Evolutionary conservation across 768 basidiomycete species (phyloP), one percentile per base, ranked within the genome.

Genomic region (Macrocybe gigantea): DNA sequence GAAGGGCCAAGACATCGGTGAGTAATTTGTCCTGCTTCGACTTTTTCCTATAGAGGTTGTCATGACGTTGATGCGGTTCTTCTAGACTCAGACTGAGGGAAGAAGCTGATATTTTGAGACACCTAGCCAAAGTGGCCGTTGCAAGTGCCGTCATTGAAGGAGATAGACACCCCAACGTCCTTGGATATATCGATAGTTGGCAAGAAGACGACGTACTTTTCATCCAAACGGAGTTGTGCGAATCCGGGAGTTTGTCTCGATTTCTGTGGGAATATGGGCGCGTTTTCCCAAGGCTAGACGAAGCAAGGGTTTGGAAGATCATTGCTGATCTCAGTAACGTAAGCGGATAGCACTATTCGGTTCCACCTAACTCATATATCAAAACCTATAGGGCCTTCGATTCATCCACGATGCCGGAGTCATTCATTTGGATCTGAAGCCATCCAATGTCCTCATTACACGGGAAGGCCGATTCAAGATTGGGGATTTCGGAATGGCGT

Each of bases 401-500:
- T 94, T 96, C 68, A 88, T 99, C 49, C 96, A 99, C 66, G 76
- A 80, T 56, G 79, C 84, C 38, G 85, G 86, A 47, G 82, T 96
- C 49, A 86, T 98, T 43, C 96, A 99, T 69, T 78, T 99, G 47
- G 96, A 99, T 69, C 68, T 99, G 54, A 99, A 99, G 70, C 96
- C 96, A 9, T 92, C 92, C 38, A 99, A 99, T 63, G 85, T 99
- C 44, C 93, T 99, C 61, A 75, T 99, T 57, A 93, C 90, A 7
- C 73, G 74, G 6, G 78, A 83, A 38, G 96, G 96, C 1, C 79
- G 86, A 39, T 86, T 99, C 70, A 93, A 92, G 71, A 93, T 99
- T 63, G 95, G 95, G 6, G 96, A 99, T 64, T 97, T 98, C 70
- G 96, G 96, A 7, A 93, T 99, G 84, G 94, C 95, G n/a, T 90